These are phyloP conservation scores for Saturnispora diversa DNA, from an alignment of 805 yeast species.

Conservation along the genomic window DNA sequence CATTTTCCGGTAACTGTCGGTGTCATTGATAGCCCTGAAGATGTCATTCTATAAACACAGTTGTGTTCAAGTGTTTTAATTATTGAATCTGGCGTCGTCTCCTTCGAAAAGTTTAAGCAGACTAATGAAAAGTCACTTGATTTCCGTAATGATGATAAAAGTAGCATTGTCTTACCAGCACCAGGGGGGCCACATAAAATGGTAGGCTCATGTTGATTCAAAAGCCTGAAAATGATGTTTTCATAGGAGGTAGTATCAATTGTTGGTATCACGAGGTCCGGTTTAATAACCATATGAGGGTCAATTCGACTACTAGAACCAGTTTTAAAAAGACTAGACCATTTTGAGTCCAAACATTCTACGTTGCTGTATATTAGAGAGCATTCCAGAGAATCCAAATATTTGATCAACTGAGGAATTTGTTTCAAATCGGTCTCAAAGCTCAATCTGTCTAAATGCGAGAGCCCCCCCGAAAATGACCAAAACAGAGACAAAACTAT, in stretches of 20 bases:
- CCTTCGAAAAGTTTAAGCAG: constrained; percentile 76
- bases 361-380: constrained; percentile 37
- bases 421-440: constrained; percentile 30
- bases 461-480: constrained; percentile 59
- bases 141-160: constrained; percentile 57
- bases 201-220: constrained; percentile 51
- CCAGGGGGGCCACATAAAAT: constrained; percentile 95
- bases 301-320: constrained; percentile 43
- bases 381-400: constrained; percentile 6
- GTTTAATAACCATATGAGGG: constrained; percentile 48
- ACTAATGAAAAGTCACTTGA: constrained; percentile 51
- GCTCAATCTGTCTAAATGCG: constrained; percentile 30
- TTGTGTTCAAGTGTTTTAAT: constrained; percentile 62
- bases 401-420: constrained; percentile 17
- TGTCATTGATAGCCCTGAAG: constrained; percentile 43
- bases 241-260: constrained; percentile 69
- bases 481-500: constrained; percentile 41
- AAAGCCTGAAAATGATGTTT: constrained; percentile 43
- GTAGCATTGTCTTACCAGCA: constrained; percentile 91
- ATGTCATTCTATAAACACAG: constrained; percentile 50
- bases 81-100: constrained; percentile 56
- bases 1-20: constrained; percentile 60
- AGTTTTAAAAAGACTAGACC: constrained; percentile 35
- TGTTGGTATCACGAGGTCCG: constrained; percentile 70
- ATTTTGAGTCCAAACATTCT: constrained; percentile 37